These are phyloP conservation scores for Penicillium sp. DNA, from an alignment of 2,329 filamentous ascomycete genomes.

Conservation along the genomic window DNA sequence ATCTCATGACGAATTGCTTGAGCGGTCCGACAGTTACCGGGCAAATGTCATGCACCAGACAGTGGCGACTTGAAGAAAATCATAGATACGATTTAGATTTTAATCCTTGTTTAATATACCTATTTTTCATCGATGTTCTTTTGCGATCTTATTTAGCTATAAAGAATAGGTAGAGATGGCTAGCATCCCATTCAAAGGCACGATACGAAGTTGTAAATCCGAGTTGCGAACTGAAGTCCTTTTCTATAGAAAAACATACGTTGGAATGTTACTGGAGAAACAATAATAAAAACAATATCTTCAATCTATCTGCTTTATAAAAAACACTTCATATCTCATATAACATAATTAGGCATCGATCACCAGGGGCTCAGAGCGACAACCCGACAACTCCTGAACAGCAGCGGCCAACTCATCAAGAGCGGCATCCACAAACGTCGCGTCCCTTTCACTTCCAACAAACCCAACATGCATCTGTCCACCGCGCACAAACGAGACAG, in stretches of 20 bases:
- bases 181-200: background rate
- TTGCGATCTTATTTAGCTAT: background rate
- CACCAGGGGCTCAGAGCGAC: conserved; percentile 1
- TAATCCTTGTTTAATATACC: conserved; percentile 3
- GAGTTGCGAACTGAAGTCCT: too few relatives aligned
- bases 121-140: background rate
- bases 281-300: background rate
- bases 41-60: conserved; percentile 41
- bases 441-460: conserved; percentile 52
- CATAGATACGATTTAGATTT: conserved; percentile 1
- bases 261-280: background rate
- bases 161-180: background rate
- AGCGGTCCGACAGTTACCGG: conserved; percentile 40
- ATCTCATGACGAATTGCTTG: conserved; percentile 60
- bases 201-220: too few relatives aligned
- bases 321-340: background rate
- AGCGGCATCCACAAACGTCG: conserved; percentile 50
- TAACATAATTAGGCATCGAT: conserved; percentile 10
- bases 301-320: background rate
- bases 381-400: conserved; percentile 38
- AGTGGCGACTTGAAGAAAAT: conserved; percentile 23
- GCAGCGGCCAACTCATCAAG: conserved; percentile 51
- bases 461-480: conserved; percentile 61
- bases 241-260: background rate
- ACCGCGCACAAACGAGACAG: conserved; percentile 48